Percentiles rank a stretch among this genome's conserved stretches.
Conservation (phyloP, 2,329 filamentous ascomycete species). For the Diplodia sapinea region DNA sequence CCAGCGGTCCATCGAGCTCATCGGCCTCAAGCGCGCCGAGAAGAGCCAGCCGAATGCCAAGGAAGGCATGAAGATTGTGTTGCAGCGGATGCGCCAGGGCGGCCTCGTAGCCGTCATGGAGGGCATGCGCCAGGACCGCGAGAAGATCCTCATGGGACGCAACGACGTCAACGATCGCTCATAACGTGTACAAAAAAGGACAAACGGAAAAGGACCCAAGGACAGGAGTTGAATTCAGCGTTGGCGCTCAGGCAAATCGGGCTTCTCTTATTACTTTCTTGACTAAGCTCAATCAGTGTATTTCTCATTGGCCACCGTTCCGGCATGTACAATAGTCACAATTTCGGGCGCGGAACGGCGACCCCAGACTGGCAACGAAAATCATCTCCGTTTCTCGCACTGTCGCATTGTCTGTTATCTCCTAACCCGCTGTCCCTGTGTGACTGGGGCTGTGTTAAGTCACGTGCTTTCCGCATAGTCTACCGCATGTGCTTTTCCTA, state of each 20-base stretch:
- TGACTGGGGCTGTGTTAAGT: not conserved
- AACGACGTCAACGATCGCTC: conserved; percentile 24
- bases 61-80: conserved; percentile 81
- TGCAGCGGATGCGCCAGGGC: conserved; percentile 71
- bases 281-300: conserved; percentile 29
- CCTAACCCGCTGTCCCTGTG: not conserved
- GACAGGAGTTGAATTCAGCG: conserved; percentile 27
- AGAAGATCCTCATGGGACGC: conserved; percentile 37
- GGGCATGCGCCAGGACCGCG: conserved; percentile 69
- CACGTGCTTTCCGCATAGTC: not conserved
- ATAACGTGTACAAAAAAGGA: conserved; percentile 5
- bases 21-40: conserved; percentile 77
- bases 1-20: conserved; percentile 78
- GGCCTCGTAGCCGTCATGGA: conserved; percentile 73
- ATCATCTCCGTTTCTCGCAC: conserved; percentile 22
- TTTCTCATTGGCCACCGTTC: conserved; percentile 21
- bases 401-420: not conserved
- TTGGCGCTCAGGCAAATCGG: conserved; percentile 30
- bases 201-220: conserved; percentile 11
- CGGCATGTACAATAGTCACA: conserved; percentile 6
- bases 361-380: conserved; percentile 9
- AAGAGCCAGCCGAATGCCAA: conserved; percentile 80
- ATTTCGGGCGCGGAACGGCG: not conserved
- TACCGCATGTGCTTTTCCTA: not conserved
- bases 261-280: conserved; percentile 19